phyloP scores from a whole-genome alignment of 352 stramenopile genomes.

The Aphanomyces astaci region DNA sequence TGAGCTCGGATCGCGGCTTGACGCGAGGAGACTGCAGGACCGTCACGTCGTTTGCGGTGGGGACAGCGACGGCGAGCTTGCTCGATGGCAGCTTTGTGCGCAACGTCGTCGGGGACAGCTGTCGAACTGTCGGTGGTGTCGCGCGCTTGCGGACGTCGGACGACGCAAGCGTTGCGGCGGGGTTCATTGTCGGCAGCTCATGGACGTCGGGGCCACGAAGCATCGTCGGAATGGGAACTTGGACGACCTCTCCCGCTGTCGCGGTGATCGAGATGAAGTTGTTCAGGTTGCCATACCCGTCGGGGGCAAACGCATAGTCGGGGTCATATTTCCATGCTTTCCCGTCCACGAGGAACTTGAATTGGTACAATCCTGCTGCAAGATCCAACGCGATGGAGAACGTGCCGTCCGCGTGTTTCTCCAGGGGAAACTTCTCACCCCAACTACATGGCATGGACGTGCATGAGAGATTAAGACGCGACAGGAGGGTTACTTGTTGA shows the following conservation, averaged over 20 bases:
- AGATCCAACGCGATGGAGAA: constrained; percentile 51
- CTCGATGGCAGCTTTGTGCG: constrained; percentile 22
- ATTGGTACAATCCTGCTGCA: constrained; percentile 57
- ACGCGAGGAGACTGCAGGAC: neutral
- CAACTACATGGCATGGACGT: constrained; percentile 34
- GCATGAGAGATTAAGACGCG: neutral
- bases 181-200: constrained; percentile 65
- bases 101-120: neutral
- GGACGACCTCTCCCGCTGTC: constrained; percentile 30
- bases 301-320: constrained; percentile 66
- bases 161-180: constrained; percentile 48
- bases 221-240: constrained; percentile 60
- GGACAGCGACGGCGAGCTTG: constrained; percentile 26
- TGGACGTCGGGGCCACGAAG: constrained; percentile 40
- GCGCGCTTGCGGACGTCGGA: constrained; percentile 51
- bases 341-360: constrained; percentile 72
- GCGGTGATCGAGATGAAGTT: constrained; percentile 68
- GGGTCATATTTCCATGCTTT: constrained; percentile 74
- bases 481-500: constrained; percentile 57
- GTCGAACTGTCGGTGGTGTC: neutral
- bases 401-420: constrained; percentile 24
- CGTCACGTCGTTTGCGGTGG: constrained; percentile 30
- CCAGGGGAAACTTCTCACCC: constrained; percentile 65
- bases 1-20: neutral
- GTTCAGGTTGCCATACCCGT: constrained; percentile 84